Conservation (phyloP, 1,284 basidiomycete genomes). For the Rhodotorula sp. region DNA sequence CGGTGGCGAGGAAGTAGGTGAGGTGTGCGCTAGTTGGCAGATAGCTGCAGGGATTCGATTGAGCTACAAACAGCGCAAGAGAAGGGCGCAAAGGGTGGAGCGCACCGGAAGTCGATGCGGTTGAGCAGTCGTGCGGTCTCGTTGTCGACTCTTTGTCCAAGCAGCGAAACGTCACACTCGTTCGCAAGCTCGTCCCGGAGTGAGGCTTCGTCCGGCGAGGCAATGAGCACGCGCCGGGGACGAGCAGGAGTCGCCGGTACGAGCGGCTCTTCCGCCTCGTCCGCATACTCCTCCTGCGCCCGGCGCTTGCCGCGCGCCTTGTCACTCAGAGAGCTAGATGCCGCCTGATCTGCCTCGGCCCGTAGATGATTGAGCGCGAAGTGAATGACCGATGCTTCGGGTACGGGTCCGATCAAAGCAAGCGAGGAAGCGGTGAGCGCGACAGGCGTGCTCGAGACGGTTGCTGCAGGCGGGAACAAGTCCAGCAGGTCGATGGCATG, state of each 20-base stretch:
- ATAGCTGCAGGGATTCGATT: conserved; percentile 1
- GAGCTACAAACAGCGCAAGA: too few species aligned
- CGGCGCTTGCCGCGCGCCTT: conserved; percentile 16
- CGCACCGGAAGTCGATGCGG: conserved; percentile 28
- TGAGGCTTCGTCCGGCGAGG: conserved; percentile 12
- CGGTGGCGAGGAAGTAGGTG: conserved; percentile 35
- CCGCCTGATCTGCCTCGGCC: rapidly evolving
- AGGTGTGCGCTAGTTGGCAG: conserved; percentile 32
- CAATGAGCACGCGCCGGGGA: conserved; percentile 21
- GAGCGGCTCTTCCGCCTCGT: background rate
- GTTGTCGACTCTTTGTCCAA: background rate
- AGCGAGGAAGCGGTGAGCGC: conserved; percentile 6
- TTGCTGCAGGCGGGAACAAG: background rate
- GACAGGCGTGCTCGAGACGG: background rate
- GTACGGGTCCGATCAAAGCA: conserved; percentile 26
- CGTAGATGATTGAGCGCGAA: conserved; percentile 31
- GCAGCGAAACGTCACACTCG: conserved; percentile 28
- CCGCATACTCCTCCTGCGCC: background rate
- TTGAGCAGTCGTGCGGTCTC: conserved; percentile 9
- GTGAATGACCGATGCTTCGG: conserved; percentile 22
- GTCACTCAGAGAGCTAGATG: background rate
- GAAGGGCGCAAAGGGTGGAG: background rate
- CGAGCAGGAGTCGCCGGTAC: background rate
- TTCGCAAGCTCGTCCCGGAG: conserved; percentile 10
- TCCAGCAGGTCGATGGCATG: background rate